These are phyloP conservation scores for Aspergillus novofumigatus DNA, from an alignment of 2,329 filamentous ascomycete species.

Conservation along the genomic window DNA sequence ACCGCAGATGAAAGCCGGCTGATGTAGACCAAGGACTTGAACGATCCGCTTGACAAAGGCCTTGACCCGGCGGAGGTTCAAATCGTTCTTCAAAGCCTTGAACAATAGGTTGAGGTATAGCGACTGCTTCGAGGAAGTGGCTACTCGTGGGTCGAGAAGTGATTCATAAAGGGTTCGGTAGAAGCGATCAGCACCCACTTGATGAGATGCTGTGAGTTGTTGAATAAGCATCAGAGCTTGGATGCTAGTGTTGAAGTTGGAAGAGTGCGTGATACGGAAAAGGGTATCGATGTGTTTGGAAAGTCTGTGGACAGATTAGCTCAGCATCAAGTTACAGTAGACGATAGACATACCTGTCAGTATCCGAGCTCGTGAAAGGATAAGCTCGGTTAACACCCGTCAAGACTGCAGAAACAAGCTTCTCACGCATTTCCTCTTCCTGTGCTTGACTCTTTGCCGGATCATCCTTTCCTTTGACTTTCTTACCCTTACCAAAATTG, in stretches of 20 bases:
- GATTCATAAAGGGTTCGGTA: slow-evolving; percentile 96
- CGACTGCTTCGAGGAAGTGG: slow-evolving; percentile 89
- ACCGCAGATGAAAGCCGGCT: slow-evolving; percentile 87
- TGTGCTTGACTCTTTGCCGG: slow-evolving; percentile 35
- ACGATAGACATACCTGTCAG: slow-evolving; percentile 56
- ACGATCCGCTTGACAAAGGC: slow-evolving; percentile 92
- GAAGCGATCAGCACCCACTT: slow-evolving; percentile 81
- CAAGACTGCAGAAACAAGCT: slow-evolving; percentile 84
- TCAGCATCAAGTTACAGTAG: slow-evolving; percentile 8
- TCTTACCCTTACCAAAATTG: slow-evolving; percentile 31
- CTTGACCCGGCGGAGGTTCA: slow-evolving; percentile 88
- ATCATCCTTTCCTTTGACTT: slow-evolving; percentile 47
- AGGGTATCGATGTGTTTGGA: slow-evolving; percentile 89
- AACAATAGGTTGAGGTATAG: slow-evolving; percentile 92
- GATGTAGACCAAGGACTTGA: slow-evolving; percentile 81
- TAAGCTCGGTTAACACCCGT: slow-evolving; percentile 95
- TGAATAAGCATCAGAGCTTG: slow-evolving; percentile 94
- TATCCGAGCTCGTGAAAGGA: slow-evolving; percentile 81
- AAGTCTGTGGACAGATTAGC: slow-evolving; percentile 49
- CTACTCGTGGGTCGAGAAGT: slow-evolving; percentile 79
- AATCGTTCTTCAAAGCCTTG: slow-evolving; percentile 79
- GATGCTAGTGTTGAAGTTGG: slow-evolving; percentile 98
- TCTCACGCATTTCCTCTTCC: slow-evolving; percentile 74
- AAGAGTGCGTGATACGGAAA: slow-evolving; percentile 93
- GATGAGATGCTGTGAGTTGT: slow-evolving; percentile 77